Percentiles rank a stretch among this genome's conserved stretches.
Conservation (phyloP, 352 stramenopile genomes). For the Phytophthora lateralis region DNA sequence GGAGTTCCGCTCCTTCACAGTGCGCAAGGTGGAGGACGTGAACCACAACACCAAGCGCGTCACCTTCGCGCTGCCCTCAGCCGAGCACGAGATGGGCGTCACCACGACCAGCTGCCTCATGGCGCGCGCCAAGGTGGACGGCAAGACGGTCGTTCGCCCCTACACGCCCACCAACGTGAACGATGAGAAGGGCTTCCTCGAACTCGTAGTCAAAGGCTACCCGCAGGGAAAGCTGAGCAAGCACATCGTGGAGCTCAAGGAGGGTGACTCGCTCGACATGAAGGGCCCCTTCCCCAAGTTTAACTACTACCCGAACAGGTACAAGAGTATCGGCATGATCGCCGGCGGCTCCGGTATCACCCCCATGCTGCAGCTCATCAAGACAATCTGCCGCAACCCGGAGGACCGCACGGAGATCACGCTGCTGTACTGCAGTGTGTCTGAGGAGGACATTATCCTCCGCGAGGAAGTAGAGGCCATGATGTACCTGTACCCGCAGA, state of each 20-base stretch:
- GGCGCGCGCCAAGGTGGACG: conserved; percentile 71
- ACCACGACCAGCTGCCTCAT: conserved; percentile 61
- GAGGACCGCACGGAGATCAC: conserved; percentile 86
- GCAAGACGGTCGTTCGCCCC: conserved; percentile 78
- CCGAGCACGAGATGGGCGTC: conserved; percentile 72
- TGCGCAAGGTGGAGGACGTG: conserved; percentile 69
- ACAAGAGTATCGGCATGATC: conserved; percentile 91
- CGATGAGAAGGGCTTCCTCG: conserved; percentile 80
- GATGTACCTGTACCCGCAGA: conserved; percentile 81
- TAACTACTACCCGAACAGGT: conserved; percentile 84
- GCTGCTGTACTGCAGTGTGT: conserved; percentile 87
- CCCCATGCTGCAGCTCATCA: conserved; percentile 89
- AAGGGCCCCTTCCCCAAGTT: conserved; percentile 92
- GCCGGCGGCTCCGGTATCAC: conserved; percentile 91
- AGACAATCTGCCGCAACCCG: conserved; percentile 84
- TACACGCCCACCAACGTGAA: conserved; percentile 92
- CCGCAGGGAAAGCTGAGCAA: conserved; percentile 83
- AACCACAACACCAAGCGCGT: conserved; percentile 85
- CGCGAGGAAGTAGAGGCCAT: conserved; percentile 86
- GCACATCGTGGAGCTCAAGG: conserved; percentile 85
- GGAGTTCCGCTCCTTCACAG: conserved; percentile 79
- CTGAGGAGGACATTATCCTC: conserved; percentile 90
- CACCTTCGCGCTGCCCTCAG: conserved; percentile 63
- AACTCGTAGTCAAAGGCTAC: conserved; percentile 93
- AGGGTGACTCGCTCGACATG: conserved; percentile 88